Percentiles rank a stretch among this genome's conserved stretches.
phyloP scores from a whole-genome alignment of 257 asterid genomes.

The Solanum clarkiae region DNA sequence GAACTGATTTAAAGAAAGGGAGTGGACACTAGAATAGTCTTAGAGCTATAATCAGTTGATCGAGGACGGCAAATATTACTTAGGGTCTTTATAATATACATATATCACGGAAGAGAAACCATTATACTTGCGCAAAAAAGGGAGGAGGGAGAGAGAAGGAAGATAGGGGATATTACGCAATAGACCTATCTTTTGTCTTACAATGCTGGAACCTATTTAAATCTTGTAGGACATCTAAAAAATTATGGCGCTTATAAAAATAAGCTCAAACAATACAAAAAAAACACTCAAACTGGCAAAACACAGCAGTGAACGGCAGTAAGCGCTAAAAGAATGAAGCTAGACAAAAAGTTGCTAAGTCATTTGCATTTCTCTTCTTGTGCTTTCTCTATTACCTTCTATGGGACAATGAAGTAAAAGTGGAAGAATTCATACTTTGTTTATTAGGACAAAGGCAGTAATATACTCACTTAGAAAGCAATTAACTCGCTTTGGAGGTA shows the following conservation, averaged over 20 bases:
- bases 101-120: not conserved
- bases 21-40: not conserved
- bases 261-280: not conserved
- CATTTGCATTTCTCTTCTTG: not conserved
- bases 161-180: not conserved
- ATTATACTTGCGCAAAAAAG: not conserved
- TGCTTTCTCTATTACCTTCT: not conserved
- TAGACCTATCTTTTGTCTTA: too few relatives aligned
- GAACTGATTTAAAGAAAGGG: not conserved
- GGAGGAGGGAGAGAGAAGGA: not conserved
- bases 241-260: not conserved
- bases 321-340: not conserved
- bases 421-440: not conserved
- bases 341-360: not conserved
- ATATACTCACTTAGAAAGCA: not conserved
- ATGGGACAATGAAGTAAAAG: not conserved
- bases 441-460: not conserved
- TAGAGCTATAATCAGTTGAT: not conserved
- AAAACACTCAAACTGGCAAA: not conserved
- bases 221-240: too few relatives aligned
- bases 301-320: not conserved
- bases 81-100: not conserved
- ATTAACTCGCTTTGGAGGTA: too few relatives aligned
- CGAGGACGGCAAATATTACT: not conserved
- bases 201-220: too few relatives aligned